Percentiles rank a stretch among this genome's conserved stretches.
These are phyloP conservation scores for Cucumis cinereus DNA, from an alignment of 306 rosid species.

Conservation along the genomic window DNA sequence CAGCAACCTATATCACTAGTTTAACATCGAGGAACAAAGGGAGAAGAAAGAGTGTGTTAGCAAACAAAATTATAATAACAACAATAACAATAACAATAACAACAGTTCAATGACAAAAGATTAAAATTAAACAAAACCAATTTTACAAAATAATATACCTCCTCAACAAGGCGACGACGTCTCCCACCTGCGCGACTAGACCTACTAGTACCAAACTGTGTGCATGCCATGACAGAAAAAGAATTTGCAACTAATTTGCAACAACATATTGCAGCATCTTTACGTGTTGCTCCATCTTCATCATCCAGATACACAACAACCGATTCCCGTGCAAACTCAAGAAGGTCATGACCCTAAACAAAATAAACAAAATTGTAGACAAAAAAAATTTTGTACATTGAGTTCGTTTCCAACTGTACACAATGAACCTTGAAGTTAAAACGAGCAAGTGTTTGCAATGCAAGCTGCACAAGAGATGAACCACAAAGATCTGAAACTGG, in stretches of 20 bases:
- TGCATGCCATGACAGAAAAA: conserved; percentile 42
- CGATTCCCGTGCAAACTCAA: conserved; percentile 89
- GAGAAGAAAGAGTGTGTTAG: not conserved
- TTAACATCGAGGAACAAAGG: not conserved
- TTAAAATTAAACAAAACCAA: not conserved
- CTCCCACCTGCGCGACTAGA: conserved; percentile 69
- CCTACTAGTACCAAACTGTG: conserved; percentile 62
- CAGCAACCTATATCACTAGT: not conserved
- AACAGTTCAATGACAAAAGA: not conserved
- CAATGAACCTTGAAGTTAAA: conserved; percentile 77
- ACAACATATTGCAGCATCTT: conserved; percentile 94
- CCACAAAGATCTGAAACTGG: conserved; percentile 69
- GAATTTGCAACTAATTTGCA: conserved; percentile 83
- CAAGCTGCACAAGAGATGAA: conserved; percentile 74
- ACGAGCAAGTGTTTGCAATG: conserved; percentile 88
- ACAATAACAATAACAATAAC: not conserved
- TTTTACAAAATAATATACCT: conserved; percentile 29
- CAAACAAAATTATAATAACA: not conserved
- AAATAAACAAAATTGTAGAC: conserved; percentile 7
- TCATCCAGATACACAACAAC: conserved; percentile 91
- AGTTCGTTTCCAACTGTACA: not conserved
- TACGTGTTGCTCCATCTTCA: conserved; percentile 82
- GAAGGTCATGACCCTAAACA: conserved; percentile 85
- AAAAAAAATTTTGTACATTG: not conserved
- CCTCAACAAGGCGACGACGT: conserved; percentile 73